Conservation (phyloP, 139 green algal species). For the Coelastrella sp. region DNA sequence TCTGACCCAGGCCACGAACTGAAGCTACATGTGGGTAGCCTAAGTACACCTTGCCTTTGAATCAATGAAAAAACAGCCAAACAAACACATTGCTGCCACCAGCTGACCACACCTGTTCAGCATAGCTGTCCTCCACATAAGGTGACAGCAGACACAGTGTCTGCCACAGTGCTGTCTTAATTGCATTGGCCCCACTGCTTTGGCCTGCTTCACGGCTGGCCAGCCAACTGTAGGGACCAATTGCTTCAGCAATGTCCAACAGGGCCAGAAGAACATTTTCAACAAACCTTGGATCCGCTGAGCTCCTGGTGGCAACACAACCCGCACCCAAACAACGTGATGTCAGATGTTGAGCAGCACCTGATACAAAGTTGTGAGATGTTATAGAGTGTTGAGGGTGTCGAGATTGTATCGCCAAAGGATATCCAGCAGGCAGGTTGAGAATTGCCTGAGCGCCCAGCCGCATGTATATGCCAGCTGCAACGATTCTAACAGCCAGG, state of each 20-base stretch:
- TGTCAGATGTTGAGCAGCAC: too few species aligned
- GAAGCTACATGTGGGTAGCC: too few species aligned
- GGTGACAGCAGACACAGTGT: slow-evolving; percentile 51
- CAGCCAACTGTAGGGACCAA: slow-evolving; percentile 44
- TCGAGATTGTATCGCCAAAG: too few species aligned
- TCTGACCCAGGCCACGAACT: too few species aligned
- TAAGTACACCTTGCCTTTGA: too few species aligned
- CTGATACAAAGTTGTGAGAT: too few species aligned
- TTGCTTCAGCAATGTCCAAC: neutral
- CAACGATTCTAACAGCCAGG: neutral
- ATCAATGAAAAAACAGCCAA: too few species aligned
- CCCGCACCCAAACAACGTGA: too few species aligned
- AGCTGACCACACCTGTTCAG: slow-evolving; percentile 20
- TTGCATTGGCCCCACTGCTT: slow-evolving; percentile 43
- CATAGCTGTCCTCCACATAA: neutral
- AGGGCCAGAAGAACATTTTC: neutral
- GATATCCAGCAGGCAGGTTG: too few species aligned
- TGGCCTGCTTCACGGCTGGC: slow-evolving; percentile 22
- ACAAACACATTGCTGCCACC: neutral
- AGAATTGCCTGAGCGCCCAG: too few species aligned
- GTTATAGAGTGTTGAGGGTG: too few species aligned
- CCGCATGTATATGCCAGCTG: neutral
- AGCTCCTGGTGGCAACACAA: neutral
- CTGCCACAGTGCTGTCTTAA: slow-evolving; percentile 56
- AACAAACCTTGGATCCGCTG: neutral